These are phyloP conservation scores for Nemania serpens DNA, from an alignment of 2,329 filamentous ascomycete species.

Conservation along the genomic window DNA sequence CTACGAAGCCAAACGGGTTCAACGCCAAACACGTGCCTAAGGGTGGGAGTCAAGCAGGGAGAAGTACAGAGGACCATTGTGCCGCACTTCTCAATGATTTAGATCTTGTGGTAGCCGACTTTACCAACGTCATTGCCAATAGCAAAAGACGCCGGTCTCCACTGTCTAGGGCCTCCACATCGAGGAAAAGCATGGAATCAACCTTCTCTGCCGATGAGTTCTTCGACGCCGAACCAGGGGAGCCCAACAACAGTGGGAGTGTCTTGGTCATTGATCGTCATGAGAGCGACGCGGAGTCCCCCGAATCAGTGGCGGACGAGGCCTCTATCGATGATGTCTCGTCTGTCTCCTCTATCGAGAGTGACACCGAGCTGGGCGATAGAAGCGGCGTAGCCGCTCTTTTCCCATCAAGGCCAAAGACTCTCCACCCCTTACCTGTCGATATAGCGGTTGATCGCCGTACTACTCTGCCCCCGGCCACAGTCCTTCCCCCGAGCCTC, in stretches of 20 bases:
- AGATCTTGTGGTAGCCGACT: constrained; percentile 81
- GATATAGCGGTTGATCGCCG: constrained; percentile 68
- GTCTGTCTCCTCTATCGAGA: constrained; percentile 63
- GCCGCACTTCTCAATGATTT: constrained; percentile 82
- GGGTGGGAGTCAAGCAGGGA: constrained; percentile 56
- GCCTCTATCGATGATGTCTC: constrained; percentile 59
- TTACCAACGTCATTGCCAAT: constrained; percentile 74
- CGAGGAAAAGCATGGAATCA: constrained; percentile 77
- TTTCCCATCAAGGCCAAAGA: constrained; percentile 78
- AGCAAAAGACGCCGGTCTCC: constrained; percentile 77
- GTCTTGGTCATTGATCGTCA: constrained; percentile 74
- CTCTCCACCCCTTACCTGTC: constrained; percentile 77
- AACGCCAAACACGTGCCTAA: constrained; percentile 44
- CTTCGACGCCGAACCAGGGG: constrained; percentile 83
- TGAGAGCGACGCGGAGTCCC: constrained; percentile 70
- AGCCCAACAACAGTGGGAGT: constrained; percentile 60
- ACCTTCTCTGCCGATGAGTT: constrained; percentile 82
- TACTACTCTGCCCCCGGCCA: constrained; percentile 71
- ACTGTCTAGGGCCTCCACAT: constrained; percentile 54
- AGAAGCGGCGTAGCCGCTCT: constrained; percentile 67
- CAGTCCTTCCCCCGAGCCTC: constrained; percentile 81
- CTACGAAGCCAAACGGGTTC: constrained; percentile 41
- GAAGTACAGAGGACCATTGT: constrained; percentile 79
- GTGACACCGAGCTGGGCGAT: constrained; percentile 59
- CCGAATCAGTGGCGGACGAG: constrained; percentile 60